phyloP scores from a whole-genome alignment of 257 asterid genomes.

The Forsythia suspensa region DNA sequence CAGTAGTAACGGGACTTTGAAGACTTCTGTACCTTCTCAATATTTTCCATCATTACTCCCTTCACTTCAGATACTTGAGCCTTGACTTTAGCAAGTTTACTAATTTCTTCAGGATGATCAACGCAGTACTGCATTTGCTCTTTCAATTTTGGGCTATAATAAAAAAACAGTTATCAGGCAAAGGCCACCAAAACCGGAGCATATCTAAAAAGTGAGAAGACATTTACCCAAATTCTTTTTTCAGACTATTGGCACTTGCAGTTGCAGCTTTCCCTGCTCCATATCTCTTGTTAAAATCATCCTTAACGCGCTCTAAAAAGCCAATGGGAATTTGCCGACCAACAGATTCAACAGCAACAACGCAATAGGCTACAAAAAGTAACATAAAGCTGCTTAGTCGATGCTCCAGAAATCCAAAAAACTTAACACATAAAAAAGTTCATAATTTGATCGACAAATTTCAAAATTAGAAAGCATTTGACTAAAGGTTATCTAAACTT shows the following conservation, averaged over 20 bases:
- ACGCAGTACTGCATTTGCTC: constrained; percentile 29
- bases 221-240: constrained; percentile 33
- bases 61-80: constrained; percentile 39
- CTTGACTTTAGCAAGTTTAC: constrained; percentile 32
- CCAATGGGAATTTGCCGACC: constrained; percentile 34
- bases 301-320: constrained; percentile 34
- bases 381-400: neutral
- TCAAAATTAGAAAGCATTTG: neutral
- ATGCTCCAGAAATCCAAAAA: neutral
- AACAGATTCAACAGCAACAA: constrained; percentile 35
- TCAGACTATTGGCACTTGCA: constrained; percentile 22
- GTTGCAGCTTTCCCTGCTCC: constrained; percentile 30
- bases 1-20: neutral
- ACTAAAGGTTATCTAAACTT: neutral
- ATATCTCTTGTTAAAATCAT: constrained; percentile 26
- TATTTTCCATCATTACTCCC: constrained; percentile 38
- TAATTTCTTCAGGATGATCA: constrained; percentile 38
- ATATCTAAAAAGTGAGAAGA: neutral
- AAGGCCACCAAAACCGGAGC: neutral
- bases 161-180: neutral
- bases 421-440: neutral
- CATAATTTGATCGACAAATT: too few species aligned
- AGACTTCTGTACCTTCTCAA: constrained; percentile 30
- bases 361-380: constrained; percentile 32
- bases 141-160: constrained; percentile 30